phyloP scores from a whole-genome alignment of 805 yeast genomes.

The Novakomyces olei region DNA sequence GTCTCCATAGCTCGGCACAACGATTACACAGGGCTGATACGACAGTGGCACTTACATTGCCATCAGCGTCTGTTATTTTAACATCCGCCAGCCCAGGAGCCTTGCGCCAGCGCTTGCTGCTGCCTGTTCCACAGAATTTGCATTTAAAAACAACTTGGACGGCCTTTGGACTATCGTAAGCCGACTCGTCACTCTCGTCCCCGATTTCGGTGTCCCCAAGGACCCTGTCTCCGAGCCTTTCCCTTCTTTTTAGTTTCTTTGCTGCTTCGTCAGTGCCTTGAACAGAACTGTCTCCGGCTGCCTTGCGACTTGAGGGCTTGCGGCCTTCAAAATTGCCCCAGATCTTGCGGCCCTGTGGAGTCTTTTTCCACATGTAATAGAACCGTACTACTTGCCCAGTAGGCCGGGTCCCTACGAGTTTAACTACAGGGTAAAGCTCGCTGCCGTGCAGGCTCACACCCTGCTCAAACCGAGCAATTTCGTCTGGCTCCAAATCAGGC shows the following conservation, averaged over 20 bases:
- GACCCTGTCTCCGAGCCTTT: constrained; percentile 6
- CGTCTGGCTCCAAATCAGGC: constrained; percentile 50
- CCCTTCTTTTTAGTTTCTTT: too few relatives aligned
- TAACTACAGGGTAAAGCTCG: constrained; percentile 51
- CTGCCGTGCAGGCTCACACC: constrained; percentile 55
- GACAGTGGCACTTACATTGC: constrained; percentile 18
- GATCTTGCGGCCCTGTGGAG: constrained; percentile 44
- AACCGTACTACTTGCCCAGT: constrained; percentile 62
- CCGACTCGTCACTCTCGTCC: constrained; percentile 48
- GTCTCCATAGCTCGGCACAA: constrained; percentile 79
- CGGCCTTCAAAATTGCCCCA: constrained; percentile 73
- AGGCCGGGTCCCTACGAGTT: constrained; percentile 51
- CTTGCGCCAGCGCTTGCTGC: constrained; percentile 43
- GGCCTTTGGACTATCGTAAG: constrained; percentile 37
- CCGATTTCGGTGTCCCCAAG: constrained; percentile 28
- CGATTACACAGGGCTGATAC: constrained; percentile 58
- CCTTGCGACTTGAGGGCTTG: constrained; percentile 31
- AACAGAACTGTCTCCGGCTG: constrained; percentile 7
- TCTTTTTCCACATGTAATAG: constrained; percentile 83
- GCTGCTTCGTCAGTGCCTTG: constrained; percentile 9
- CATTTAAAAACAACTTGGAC: constrained; percentile 30
- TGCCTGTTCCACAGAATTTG: constrained; percentile 42
- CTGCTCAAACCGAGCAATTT: constrained; percentile 45
- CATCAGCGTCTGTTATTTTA: too few relatives aligned
- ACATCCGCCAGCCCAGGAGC: constrained; percentile 50